Base-by-base conservation (phyloP, 2,329 filamentous ascomycete species). In the Neonectria faginata region DNA sequence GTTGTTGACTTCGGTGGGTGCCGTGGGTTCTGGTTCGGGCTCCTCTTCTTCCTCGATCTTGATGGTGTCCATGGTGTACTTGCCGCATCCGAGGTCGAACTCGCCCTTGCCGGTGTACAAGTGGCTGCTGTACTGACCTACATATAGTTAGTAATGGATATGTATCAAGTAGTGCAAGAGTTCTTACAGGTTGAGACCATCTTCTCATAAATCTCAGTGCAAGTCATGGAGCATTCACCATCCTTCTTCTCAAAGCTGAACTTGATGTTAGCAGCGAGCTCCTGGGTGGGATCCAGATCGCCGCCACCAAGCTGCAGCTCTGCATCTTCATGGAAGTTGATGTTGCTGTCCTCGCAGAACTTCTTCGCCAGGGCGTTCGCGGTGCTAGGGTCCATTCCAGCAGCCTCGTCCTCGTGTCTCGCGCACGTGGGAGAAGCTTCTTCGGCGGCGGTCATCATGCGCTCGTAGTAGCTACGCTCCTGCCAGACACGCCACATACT, bases 301-400 rank as follows among this genome's bases (percentile, higher is more conserved):
- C 64, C 51, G 11, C 64, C 57, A 31, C 56, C 56, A 53, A 66
- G 64, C 33, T 62, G 48, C 18, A 66, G 51, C 20, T 66, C 60
- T 7, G 51, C 56, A 25, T 60, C n/a, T 16, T 55, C 42, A 22
- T 53, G 44, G 36, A 62, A 36, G 20, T 44, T 41, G 27, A 36
- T n/a, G 36, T 20, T 42, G 42, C 44, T 52, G 22, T 29, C 33
- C 27, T 53, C 39, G 33, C 54, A 57, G 41, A 58, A 53, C 11
- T 57, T 29, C 22, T 57, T 36, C 5, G 60, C 53, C 20, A 58
- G 31, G 10, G 29, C 20, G 3, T 58, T 41, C 14, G 47, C 60
- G 9, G 12, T 52, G 22, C 33, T 14, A 22, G 60, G 54, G 16
- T 52, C 60, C 36, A 54, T 54, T 8, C 50, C 39, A 9, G 27